Evolutionary conservation across 306 rosid species (phyloP), one percentile per base, ranked within the genome.

Genomic region (Mucuna pruriens): DNA sequence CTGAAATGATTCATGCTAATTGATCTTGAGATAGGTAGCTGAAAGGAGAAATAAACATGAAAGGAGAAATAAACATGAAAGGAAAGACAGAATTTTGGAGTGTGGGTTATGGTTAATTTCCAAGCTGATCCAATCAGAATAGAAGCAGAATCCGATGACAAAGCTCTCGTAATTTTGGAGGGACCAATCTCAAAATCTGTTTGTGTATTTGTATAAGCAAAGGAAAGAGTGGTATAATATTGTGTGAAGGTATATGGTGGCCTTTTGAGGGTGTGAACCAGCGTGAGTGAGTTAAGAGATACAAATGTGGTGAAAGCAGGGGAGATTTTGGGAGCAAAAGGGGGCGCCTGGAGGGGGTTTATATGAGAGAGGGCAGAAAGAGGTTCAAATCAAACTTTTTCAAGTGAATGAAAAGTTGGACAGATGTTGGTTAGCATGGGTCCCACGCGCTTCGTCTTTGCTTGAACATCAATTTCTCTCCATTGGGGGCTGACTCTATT

Each of bases 371-470:
- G 31, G 5, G 80, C n/a, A 64, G 74, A 42, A 71, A 61, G 49
- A 20, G 48, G 75, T 81, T 48, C 4, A 70, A 66, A 12, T 22
- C 1, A 45, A 45, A 48, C 75, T 63, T 81, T 70, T 79, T 12
- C 4, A 19, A 80, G 34, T 33, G 4, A 51, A 33, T 20, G 46
- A 33, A 45, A 45, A 74, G 8, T 51, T 36, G 65, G 70, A 61
- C 67, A 69, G 76, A 77, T 88, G 93, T 81, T 83, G 90, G 85
- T 83, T 52, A 2, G 0, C 0, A 0, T 1, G 85, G 97, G 92
- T 11, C 97, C 94, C 90, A 84, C 91, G 19, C 85, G 81, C 74
- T 51, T 79, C 44, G 23, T n/a, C 23, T 62, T 52, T 6, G 82
- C 87, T 85, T 83, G 5, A 70, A 77, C 87, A 44, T 73, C 68